Base-by-base conservation (phyloP, 192 early-diverging fungal genomes). In the Backusella macrospora region DNA sequence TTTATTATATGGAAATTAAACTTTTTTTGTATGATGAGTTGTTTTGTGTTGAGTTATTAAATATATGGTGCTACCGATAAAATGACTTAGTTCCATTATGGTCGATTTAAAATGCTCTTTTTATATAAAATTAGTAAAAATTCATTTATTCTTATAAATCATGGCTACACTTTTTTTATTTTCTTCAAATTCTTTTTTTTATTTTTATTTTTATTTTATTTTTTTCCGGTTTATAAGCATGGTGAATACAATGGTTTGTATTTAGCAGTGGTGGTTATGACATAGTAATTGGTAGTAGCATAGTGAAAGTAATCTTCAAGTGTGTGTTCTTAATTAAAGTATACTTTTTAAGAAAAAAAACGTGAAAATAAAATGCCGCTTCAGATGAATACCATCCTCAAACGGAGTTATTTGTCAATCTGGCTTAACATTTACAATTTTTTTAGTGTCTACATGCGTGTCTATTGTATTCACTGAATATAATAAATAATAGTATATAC, bases 61-160 rank as follows among this genome's bases (percentile, higher is more conserved):
- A 6, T 52, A 9, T 6, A 52, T 18, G 29, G 48, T 52, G 18
- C 48, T 52, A 52, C 48, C 48, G 18, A 18, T 52, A 48, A 18
- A 18, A 8, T 6, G n/a, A 18, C 18, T 52, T 52, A 52, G 48
- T 52, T 52, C 48, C 48, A 52, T 52, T 52, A 52, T n/a, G 49
- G 49, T 52, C 18, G 49, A 52, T 52, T 18, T 52, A 52, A 52
- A 52, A 52, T 49, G 48, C 48, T 18, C 18, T 49, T 49, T 49
- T 49, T 49, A 49, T 52, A 52, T 52, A 52, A 52, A 52, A 52
- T 21, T 52, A 52, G 49, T 52, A 52, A 52, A 52, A 52, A 52
- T 52, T 52, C 49, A 52, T 52, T 52, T 52, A 52, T 52, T 34
- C 29, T 34, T 16, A 52, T 16, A 52, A 43, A 52, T 52, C n/a